Evolutionary conservation across 1,139 yeast species (phyloP).

Genomic region (Blastobotrys ciferrii): DNA sequence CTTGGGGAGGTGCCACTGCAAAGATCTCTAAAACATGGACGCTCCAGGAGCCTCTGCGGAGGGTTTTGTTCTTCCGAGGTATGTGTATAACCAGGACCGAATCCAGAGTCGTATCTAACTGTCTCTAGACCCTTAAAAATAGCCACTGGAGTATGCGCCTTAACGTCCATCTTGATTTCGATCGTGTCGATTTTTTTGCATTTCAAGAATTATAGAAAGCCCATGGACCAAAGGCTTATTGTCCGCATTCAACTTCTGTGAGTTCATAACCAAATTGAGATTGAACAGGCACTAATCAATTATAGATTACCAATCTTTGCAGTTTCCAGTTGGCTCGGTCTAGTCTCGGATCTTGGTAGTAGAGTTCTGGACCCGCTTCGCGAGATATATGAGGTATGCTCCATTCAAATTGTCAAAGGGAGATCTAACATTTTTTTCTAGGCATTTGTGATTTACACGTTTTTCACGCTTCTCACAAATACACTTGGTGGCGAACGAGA

Average conservation of each 20-base stretch:
- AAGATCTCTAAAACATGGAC: background rate
- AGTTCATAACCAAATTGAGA: background rate
- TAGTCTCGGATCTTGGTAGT: slow-evolving; percentile 47
- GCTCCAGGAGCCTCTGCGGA: background rate
- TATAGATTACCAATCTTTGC: slow-evolving; percentile 50
- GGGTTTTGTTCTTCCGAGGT: background rate
- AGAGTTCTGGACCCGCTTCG: slow-evolving; percentile 68
- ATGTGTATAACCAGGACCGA: background rate
- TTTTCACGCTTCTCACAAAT: slow-evolving; percentile 76
- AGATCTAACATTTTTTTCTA: background rate
- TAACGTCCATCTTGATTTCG: slow-evolving; percentile 44
- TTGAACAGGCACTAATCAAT: too few species aligned
- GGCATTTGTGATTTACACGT: slow-evolving; percentile 92
- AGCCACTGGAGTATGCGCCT: slow-evolving; percentile 25
- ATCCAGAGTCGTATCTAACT: background rate
- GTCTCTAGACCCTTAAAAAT: slow-evolving; percentile 11
- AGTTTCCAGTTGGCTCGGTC: slow-evolving; percentile 54
- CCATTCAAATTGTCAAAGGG: background rate
- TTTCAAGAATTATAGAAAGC: slow-evolving; percentile 74
- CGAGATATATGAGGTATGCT: slow-evolving; percentile 69
- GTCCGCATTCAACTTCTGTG: slow-evolving; percentile 66
- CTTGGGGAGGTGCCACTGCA: too few species aligned
- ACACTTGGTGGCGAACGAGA: slow-evolving; percentile 90
- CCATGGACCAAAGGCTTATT: slow-evolving; percentile 81
- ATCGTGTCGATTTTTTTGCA: slow-evolving; percentile 50